Evolutionary conservation across 1,284 basidiomycete genomes (phyloP), one percentile per base, ranked within the genome.

Genomic region (Abortiporus biennis): DNA sequence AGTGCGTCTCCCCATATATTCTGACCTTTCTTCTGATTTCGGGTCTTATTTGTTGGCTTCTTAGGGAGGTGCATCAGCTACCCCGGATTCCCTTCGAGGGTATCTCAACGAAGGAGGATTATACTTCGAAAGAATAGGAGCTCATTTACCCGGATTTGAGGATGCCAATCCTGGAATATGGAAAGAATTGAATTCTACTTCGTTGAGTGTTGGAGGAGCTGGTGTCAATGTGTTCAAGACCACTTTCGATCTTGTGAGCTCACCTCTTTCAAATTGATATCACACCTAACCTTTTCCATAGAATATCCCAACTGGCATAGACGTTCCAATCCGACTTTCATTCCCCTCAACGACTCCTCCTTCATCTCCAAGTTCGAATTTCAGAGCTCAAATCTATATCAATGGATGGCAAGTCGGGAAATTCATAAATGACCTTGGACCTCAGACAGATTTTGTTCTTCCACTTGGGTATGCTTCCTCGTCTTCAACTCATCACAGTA

Each of bases 351-450:
- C 46, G 56, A 47, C 16, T 60, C 64, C 11, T 63, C 63, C 3
- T 70, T 65, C n/a, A 68, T n/a, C n/a, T n/a, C n/a, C n/a, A n/a
- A n/a, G n/a, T n/a, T n/a, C n/a, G n/a, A n/a, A 71, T 42, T 76
- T 67, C 56, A 65, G 72, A 25, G 67, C 65, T 12, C 70, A 72
- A 47, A 67, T 76, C 31, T 76, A 72, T 49, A 44, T 76, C 29
- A 76, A 76, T 52, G 73, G 73, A 4, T 76, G 72, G 72, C 71
- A 73, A 48, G 47, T 73, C 21, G 71, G 71, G 4, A 73, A 73
- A 50, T 74, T 71, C 43, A 65, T 69, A 48, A 73, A 74, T 45
- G 71, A 71, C 13, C 25, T 19, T 36, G 69, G 69, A 4, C 71
- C 71, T 13, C 72, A 73, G 56, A 69, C 69, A 3, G 43, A 66